Conservation (phyloP, 176 grass and related monocot genomes). For the Rhynchospora tenuis region DNA sequence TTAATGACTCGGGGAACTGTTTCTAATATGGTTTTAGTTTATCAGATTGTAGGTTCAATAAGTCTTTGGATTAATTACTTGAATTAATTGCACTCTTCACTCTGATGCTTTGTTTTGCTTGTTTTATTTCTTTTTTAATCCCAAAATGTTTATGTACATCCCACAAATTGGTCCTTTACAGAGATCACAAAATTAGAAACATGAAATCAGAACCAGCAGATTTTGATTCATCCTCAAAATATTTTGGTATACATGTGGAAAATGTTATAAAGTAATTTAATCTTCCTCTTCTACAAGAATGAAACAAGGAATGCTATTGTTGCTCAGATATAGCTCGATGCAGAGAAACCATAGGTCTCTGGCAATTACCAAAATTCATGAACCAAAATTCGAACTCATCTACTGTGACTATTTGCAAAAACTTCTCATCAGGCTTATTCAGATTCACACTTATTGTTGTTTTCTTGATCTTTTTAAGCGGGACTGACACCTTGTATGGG, state of each 20-base stretch:
- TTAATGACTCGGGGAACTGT: no score
- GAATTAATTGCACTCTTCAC: no score
- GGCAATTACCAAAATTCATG: conserved; percentile 63
- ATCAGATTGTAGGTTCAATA: no score
- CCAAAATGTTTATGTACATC: no score
- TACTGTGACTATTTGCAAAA: conserved; percentile 57
- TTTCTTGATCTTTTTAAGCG: conserved; percentile 43
- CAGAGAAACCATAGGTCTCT: conserved; percentile 47
- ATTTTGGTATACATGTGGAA: background rate
- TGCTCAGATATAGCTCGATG: conserved; percentile 42
- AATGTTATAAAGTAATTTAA: background rate
- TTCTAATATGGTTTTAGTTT: no score
- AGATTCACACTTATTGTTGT: conserved; percentile 42
- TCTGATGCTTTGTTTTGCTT: no score
- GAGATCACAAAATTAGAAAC: background rate
- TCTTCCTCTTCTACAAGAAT: background rate
- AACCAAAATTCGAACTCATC: conserved; percentile 98
- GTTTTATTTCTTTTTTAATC: no score
- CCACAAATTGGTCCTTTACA: background rate
- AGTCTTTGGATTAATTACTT: no score
- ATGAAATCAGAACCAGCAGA: background rate
- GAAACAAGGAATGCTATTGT: conserved; percentile 31
- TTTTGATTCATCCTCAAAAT: background rate
- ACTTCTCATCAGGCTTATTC: conserved; percentile 68
- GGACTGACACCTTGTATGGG: conserved; percentile 83